Conservation (phyloP, 805 yeast genomes). For the Helenozyma baotianmanensis region DNA sequence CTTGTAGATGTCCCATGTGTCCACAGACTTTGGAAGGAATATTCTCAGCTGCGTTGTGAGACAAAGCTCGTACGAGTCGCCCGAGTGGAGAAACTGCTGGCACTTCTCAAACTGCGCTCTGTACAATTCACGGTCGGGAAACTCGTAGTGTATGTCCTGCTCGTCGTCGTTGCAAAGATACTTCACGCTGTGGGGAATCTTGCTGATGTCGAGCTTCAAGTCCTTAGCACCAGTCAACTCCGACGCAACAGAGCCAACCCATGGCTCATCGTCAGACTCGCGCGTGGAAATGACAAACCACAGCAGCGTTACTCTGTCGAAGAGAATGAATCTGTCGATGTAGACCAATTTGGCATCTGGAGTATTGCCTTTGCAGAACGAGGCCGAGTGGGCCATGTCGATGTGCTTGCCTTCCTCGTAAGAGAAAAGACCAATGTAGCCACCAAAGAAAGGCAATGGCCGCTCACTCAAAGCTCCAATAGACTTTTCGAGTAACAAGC, state of each 20-base stretch:
- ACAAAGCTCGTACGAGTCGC: constrained; percentile 93
- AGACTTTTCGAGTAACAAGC: constrained; percentile 20
- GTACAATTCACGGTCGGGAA: constrained; percentile 57
- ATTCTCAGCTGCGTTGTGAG: constrained; percentile 72
- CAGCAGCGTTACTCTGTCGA: constrained; percentile 43
- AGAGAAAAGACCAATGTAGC: constrained; percentile 77
- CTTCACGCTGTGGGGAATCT: constrained; percentile 22
- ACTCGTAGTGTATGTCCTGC: constrained; percentile 28
- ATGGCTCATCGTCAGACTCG: constrained; percentile 24
- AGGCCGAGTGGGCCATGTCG: constrained; percentile 26
- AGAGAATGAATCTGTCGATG: constrained; percentile 58
- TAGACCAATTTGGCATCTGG: constrained; percentile 78
- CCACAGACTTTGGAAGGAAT: constrained; percentile 41
- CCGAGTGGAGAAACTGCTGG: constrained; percentile 63
- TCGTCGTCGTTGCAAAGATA: constrained; percentile 20
- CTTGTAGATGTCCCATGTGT: constrained; percentile 80
- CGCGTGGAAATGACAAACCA: constrained; percentile 52
- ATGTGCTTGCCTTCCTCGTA: constrained; percentile 78
- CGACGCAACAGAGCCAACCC: constrained; percentile 23
- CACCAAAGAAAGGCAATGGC: constrained; percentile 82
- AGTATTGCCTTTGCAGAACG: constrained; percentile 35
- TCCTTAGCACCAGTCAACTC: constrained; percentile 6
- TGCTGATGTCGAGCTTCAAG: constrained; percentile 13
- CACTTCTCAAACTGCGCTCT: constrained; percentile 53
- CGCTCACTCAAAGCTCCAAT: constrained; percentile 16